phyloP scores from a whole-genome alignment of 2,329 filamentous ascomycete genomes.

The Aspergillus fischeri region DNA sequence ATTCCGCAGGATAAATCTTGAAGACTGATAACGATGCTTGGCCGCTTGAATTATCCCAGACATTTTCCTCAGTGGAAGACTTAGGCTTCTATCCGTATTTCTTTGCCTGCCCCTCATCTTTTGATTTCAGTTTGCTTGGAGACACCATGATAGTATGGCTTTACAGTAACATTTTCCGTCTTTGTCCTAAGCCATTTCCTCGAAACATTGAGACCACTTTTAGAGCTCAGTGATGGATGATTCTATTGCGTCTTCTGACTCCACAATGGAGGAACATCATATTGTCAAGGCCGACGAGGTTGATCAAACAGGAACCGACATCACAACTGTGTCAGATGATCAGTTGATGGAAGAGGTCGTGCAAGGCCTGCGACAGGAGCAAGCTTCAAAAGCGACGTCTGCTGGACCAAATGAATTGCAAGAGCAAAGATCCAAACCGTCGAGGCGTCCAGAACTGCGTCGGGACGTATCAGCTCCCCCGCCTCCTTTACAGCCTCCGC shows the following conservation, averaged over 20 bases:
- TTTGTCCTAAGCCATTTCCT: not conserved
- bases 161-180: not conserved
- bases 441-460: slow-evolving; percentile 33
- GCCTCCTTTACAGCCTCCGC: slow-evolving; percentile 43
- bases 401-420: slow-evolving; percentile 7
- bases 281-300: slow-evolving; percentile 49
- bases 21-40: not conserved
- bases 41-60: not conserved
- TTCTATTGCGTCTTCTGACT: slow-evolving; percentile 17
- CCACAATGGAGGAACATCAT: slow-evolving; percentile 31
- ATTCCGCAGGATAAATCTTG: not conserved
- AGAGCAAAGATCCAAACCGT: slow-evolving; percentile 13
- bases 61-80: not conserved
- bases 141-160: not conserved
- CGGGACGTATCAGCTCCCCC: slow-evolving; percentile 38
- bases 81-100: not conserved
- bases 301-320: slow-evolving; percentile 46
- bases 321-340: slow-evolving; percentile 42
- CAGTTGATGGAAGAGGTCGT: slow-evolving; percentile 41
- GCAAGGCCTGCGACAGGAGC: slow-evolving; percentile 35
- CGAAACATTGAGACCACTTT: not conserved
- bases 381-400: slow-evolving; percentile 18
- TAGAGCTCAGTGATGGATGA: slow-evolving; percentile 23
- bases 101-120: not conserved
- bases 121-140: not conserved